Base-by-base conservation (phyloP, 257 asterid species). In the Datura wrightii region DNA sequence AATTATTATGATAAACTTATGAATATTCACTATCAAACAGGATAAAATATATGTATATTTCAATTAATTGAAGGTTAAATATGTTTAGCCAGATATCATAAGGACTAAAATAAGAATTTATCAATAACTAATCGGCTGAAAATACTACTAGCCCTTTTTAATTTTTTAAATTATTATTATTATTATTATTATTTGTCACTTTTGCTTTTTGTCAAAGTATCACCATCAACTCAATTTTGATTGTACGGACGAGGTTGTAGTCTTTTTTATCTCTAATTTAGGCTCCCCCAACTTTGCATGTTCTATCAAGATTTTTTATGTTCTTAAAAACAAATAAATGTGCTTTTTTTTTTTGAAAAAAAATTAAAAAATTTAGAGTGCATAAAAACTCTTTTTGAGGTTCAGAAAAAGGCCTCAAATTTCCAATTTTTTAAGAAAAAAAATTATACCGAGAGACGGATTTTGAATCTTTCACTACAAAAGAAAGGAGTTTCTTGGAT, bases 191-290 rank as follows among this genome's bases (percentile, higher is more conserved):
- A 50, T 10, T 63, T 50, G 72, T 55, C 48, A 71, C 13, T 18
- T 69, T n/a, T 56, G 34, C 16, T 18, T 1, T 58, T n/a, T 58
- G 7, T n/a, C 53, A 60, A 56, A 42, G 84, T 14, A 59, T 63
- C 53, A 50, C 62, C 6, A 56, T 59, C 54, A n/a, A 46, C 55
- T 15, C 3, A 81, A 81, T 19, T 67, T n/a, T 41, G 56, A 56
- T 59, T 41, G 84, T 59, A 81, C 55, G 59, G 84, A 81, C 56
- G 31, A 48, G 19, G 14, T 80, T 37, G 55, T 79, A 13, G 83
- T 53, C 83, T 50, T 54, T 24, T 56, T 55, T 55, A 44, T 58
- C 42, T 37, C 11, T 19, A 19, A 19, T 50, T 19, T 46, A 72
- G 58, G 6, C 41, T 58, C 80, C 18, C 58, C 58, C 19, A 18